Evolutionary conservation across 495 filamentous ascomycete genomes (phyloP), one percentile per base, ranked within the genome.

Genomic region (Lichenothelia convexa): DNA sequence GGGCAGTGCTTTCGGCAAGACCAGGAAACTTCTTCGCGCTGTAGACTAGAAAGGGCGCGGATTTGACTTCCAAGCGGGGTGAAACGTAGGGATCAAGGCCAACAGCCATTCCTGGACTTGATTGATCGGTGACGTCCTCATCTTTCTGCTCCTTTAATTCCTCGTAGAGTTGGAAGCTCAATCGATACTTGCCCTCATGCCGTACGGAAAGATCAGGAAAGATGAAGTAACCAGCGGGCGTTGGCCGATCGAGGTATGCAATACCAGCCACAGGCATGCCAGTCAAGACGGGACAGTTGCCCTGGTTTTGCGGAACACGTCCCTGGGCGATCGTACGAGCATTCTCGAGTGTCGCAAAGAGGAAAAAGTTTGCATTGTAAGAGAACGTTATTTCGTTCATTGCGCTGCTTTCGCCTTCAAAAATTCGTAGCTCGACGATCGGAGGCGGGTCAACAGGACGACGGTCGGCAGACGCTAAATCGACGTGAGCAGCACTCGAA

Each of bases 21-120:
- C 89, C 89, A 24, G 89, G 89, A 62, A 97, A 97, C 62, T 94
- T 97, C 73, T 97, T 97, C 18, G 89, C 89, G 47, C 85, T 93
- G 62, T 75, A 97, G 7, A 95, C 91, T 4, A 66, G 73, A 52
- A 97, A 97, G 1, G 81, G 76, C 16, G 64, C 58, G 0, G 86
- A 91, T 58, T 91, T 83, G 39, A 94, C 80, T 51, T 93, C 84
- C 58, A 94, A 63, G n/a, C 91, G 67, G 54, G 78, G 78, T 36
- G 75, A 55, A 15, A 61, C 55, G 32, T 61, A 51, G 13, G 49
- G 47, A 13, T 35, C 41, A 20, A 44, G 30, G 18, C 45, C 35
- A 13, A 41, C 32, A 22, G 36, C 32, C 18, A 51, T 31, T 37
- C 43, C 18, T 46, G 42, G 16, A 23, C 42, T 7, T 45, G 22